Conservation (phyloP, 1,284 basidiomycete species). For the Malassezia cuniculi region DNA sequence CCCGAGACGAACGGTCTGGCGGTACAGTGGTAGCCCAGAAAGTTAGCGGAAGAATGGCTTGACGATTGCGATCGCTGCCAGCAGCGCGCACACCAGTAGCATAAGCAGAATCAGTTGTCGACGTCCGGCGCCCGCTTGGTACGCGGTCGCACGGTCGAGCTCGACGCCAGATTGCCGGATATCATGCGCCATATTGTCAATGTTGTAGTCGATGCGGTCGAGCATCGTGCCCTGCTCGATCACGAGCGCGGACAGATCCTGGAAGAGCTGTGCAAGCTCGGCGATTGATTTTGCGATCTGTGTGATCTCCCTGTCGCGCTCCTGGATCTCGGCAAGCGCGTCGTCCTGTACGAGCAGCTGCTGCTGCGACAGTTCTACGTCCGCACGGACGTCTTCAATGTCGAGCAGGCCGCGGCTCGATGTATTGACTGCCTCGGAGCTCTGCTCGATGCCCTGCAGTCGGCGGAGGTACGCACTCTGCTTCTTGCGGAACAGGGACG, state of each 20-base stretch:
- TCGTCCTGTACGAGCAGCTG: conserved; percentile 2
- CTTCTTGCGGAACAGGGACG: conserved; percentile 87
- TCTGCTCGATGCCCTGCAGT: conserved; percentile 51
- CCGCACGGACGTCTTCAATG: conserved; percentile 32
- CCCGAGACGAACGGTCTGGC: conserved; percentile 7
- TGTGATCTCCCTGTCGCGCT: conserved; percentile 59
- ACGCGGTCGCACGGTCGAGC: conserved; percentile 64
- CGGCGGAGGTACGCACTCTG: conserved; percentile 95
- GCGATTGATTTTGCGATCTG: conserved; percentile 86
- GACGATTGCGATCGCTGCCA: conserved; percentile 66
- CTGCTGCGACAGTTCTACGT: conserved; percentile 24
- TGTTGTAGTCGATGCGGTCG: conserved; percentile 93
- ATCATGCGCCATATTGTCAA: conserved; percentile 73
- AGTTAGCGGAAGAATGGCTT: conserved; percentile 51
- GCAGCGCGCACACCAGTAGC: conserved; percentile 71
- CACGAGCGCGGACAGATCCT: conserved; percentile 78
- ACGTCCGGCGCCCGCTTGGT: conserved; percentile 82
- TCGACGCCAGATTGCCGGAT: conserved; percentile 74
- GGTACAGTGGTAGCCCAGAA: conserved; percentile 10
- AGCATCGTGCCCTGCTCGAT: conserved; percentile 96
- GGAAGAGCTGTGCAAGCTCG: conserved; percentile 84
- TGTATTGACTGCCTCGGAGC: conserved; percentile 19
- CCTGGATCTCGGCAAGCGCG: conserved; percentile 23
- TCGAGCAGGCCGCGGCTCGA: conserved; percentile 15
- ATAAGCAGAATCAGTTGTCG: conserved; percentile 86